Evolutionary conservation across 192 early-diverging fungal species (phyloP), one percentile per base, ranked within the genome.

Genomic region (Entrophospora sp.): DNA sequence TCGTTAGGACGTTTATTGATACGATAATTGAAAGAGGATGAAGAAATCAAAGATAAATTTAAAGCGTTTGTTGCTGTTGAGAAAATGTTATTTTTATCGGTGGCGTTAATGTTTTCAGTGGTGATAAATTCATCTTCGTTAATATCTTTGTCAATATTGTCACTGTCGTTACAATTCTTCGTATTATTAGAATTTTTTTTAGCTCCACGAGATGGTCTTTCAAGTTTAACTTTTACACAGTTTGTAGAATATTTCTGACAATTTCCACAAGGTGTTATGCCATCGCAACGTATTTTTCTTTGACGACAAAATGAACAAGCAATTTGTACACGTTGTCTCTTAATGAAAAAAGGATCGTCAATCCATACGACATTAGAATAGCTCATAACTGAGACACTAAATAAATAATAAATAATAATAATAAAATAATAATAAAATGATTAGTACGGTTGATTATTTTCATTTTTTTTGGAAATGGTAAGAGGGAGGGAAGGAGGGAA

Each of bases 261-360:
- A 22, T 57, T 57, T 13, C 32, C 55, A 20, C 55, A 57, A 36
- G 55, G 55, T n/a, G 18, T 57, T 57, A 31, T 57, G 1, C 55
- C 55, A 37, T 57, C 55, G 14, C 55, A 57, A 5, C 55, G 14
- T 16, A 57, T 57, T 34, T 57, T 57, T 8, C 55, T 16, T 22
- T 57, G 55, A 57, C 55, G 55, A 25, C 55, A 57, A 36, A 57
- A 57, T 10, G 55, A 57, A 22, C 55, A 57, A 12, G 55, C 55
- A 31, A 57, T 57, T 13, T 57, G 55, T 13, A 57, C 55, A 5
- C 55, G 34, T 36, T 57, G 55, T 5, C 55, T 31, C 14, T 57
- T 57, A 12, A 57, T 57, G 9, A 57, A 57, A 20, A 57, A 57
- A n/a, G 55, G 55, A 57, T 57, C 55, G 36, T 57, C 55, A 13